Evolutionary conservation across 2,329 filamentous ascomycete genomes (phyloP).

Genomic region (Polychaeton citri): DNA sequence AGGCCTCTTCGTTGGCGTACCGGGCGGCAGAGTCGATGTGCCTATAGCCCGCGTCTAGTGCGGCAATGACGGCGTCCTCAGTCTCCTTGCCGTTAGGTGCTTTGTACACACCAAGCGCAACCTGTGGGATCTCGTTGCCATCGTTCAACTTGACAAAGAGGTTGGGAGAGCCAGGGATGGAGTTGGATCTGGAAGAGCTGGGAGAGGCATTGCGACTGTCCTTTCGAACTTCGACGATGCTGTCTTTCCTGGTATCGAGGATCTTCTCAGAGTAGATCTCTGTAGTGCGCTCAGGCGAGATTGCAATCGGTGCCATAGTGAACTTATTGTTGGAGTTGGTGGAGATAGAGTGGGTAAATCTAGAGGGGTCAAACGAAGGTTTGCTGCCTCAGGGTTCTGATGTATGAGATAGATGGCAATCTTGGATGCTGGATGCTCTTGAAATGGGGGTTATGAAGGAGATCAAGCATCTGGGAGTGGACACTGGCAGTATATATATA

Average conservation of each 20-base stretch:
- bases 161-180: neutral
- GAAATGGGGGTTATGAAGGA: no score
- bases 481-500: no score
- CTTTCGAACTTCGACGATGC: neutral
- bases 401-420: no score
- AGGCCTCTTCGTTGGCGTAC: slow-evolving; percentile 62
- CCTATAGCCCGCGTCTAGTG: slow-evolving; percentile 8
- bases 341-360: no score
- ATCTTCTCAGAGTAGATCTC: neutral
- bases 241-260: neutral
- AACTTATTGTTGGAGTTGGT: no score
- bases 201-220: neutral
- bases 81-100: slow-evolving; percentile 1
- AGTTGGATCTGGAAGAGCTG: neutral
- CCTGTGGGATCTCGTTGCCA: slow-evolving; percentile 1
- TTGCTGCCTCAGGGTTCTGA: no score
- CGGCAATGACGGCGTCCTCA: slow-evolving; percentile 1
- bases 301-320: neutral
- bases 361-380: no score
- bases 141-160: neutral
- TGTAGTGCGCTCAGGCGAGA: neutral
- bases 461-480: no score
- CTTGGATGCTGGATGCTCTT: no score
- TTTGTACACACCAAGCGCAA: slow-evolving; percentile 1
- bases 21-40: slow-evolving; percentile 49